These are phyloP conservation scores for Rhododendron simsii DNA, from an alignment of 148 eudicot genomes.

Conservation along the genomic window DNA sequence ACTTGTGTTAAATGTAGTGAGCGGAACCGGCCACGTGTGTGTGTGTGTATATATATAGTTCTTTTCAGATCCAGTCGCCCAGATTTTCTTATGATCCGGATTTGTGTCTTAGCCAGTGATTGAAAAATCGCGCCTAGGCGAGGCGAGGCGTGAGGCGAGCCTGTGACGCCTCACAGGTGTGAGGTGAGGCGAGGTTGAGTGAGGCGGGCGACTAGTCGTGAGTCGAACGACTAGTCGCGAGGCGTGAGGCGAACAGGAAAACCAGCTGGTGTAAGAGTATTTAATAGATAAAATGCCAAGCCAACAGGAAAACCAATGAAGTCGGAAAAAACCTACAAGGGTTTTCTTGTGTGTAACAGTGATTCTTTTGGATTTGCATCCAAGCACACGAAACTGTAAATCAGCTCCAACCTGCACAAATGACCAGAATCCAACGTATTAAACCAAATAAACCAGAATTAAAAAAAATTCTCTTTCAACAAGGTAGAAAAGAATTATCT, in stretches of 20 bases:
- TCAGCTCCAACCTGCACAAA: constrained; percentile 82
- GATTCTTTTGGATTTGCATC: constrained; percentile 95
- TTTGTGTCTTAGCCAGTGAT: too few relatives aligned
- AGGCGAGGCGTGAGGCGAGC: too few relatives aligned
- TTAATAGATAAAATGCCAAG: neutral
- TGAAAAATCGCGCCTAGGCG: too few relatives aligned
- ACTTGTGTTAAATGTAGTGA: too few relatives aligned
- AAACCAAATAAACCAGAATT: constrained; percentile 3
- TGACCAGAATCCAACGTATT: neutral
- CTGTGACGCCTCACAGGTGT: too few relatives aligned
- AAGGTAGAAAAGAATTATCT: neutral
- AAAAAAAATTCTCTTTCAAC: neutral
- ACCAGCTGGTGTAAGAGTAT: neutral
- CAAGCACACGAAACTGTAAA: constrained; percentile 88
- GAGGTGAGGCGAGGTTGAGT: too few relatives aligned
- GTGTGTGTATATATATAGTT: too few relatives aligned
- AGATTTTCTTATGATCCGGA: too few relatives aligned
- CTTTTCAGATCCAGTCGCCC: too few relatives aligned
- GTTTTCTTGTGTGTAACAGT: constrained; percentile 97
- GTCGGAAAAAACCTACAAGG: constrained; percentile 53
- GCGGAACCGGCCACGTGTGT: neutral
- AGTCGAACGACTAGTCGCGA: too few relatives aligned
- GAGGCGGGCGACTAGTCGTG: too few relatives aligned
- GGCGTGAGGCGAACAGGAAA: too few relatives aligned
- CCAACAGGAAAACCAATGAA: neutral